Conservation (phyloP, 305 asterid species). For the Andrographis paniculata region DNA sequence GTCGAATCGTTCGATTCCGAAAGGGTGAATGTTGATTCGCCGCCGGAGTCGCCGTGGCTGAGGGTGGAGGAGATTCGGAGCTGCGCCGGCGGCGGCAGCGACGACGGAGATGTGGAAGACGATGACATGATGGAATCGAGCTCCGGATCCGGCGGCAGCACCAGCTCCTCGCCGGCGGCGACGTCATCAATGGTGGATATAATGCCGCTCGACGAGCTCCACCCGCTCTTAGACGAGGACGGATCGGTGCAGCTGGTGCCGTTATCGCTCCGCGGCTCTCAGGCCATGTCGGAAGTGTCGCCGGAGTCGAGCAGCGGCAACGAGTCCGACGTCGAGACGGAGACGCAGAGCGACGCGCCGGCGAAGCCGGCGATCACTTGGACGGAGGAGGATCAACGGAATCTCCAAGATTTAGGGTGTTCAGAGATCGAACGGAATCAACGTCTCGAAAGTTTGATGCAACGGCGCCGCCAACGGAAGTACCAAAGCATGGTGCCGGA, state of each 20-base stretch:
- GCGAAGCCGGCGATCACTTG: constrained; percentile 36
- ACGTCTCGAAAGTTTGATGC: constrained; percentile 36
- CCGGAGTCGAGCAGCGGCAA: constrained; percentile 28
- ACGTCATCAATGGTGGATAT: constrained; percentile 81
- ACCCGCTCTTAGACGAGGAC: constrained; percentile 73
- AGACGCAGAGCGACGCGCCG: constrained; percentile 24
- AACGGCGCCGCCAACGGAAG: constrained; percentile 33
- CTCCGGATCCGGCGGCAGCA: constrained; percentile 60
- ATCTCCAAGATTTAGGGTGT: constrained; percentile 45
- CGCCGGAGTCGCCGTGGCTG: constrained; percentile 46
- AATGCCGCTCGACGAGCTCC: constrained; percentile 88
- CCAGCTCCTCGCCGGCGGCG: constrained; percentile 81
- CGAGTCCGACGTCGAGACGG: constrained; percentile 41
- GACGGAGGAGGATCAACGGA: constrained; percentile 59
- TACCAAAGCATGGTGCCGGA: constrained; percentile 37
- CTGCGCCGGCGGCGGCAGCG: background rate
- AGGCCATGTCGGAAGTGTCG: constrained; percentile 35
- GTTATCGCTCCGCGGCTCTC: constrained; percentile 36
- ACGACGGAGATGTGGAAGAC: constrained; percentile 21
- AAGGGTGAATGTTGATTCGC: constrained; percentile 43
- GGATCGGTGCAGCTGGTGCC: constrained; percentile 34
- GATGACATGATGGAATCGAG: constrained; percentile 37
- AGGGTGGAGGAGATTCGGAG: constrained; percentile 16
- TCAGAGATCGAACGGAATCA: constrained; percentile 52
- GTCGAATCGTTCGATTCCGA: constrained; percentile 51